phyloP scores from a whole-genome alignment of 768 basidiomycete species.

The Calocybe gangraenosa region DNA sequence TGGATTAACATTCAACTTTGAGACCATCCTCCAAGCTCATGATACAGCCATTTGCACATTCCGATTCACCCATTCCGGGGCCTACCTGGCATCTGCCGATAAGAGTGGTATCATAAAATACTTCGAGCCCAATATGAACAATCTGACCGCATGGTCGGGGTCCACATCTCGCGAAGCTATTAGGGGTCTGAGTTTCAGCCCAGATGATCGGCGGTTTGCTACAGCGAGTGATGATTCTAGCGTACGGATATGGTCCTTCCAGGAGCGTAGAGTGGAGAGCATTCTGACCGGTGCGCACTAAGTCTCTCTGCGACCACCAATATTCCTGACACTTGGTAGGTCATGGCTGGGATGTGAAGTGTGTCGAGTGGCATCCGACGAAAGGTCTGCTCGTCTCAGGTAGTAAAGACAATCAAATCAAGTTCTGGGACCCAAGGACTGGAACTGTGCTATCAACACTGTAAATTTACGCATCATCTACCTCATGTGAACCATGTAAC shows the following conservation, averaged over 20 bases:
- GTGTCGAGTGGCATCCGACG: slow-evolving; percentile 97
- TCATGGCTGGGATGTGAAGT: slow-evolving; percentile 99
- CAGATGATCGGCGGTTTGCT: slow-evolving; percentile 88
- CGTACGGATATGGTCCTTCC: slow-evolving; percentile 93
- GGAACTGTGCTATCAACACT: slow-evolving; percentile 87
- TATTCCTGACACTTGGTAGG: slow-evolving; percentile 38
- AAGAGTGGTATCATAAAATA: slow-evolving; percentile 96
- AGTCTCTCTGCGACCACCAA: not conserved
- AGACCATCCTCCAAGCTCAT: slow-evolving; percentile 98
- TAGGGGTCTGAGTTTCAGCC: slow-evolving; percentile 86
- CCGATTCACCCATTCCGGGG: slow-evolving; percentile 88
- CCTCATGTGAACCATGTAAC: not conserved
- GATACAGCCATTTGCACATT: slow-evolving; percentile 91
- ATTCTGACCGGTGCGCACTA: slow-evolving; percentile 65
- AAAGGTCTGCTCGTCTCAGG: slow-evolving; percentile 95
- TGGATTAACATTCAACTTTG: slow-evolving; percentile 98
- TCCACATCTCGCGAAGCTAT: slow-evolving; percentile 87
- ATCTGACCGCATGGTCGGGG: slow-evolving; percentile 89
- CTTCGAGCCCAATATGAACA: slow-evolving; percentile 99
- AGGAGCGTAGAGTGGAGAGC: slow-evolving; percentile 85
- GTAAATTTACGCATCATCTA: slow-evolving; percentile 39
- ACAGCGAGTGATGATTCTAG: slow-evolving; percentile 96
- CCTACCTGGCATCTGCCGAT: slow-evolving; percentile 90
- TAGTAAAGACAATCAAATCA: slow-evolving; percentile 96
- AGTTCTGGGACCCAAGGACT: slow-evolving; percentile 98